These are phyloP conservation scores for Ogataea nakhonphanomensis DNA, from an alignment of 805 yeast genomes.

Conservation along the genomic window DNA sequence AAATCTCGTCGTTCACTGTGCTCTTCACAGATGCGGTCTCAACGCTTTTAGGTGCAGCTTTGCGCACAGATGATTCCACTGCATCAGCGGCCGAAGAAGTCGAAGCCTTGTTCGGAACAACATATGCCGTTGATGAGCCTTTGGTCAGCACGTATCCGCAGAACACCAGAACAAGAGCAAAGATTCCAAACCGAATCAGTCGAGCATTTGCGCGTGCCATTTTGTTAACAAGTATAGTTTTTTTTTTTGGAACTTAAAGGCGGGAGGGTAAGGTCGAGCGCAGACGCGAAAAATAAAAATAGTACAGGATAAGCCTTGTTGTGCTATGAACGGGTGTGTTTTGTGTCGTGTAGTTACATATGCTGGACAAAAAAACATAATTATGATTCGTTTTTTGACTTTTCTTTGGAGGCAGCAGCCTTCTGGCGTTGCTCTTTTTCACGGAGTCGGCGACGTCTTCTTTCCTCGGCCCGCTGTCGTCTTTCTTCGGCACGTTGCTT, in stretches of 20 bases:
- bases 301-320: constrained; percentile 1
- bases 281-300: not conserved
- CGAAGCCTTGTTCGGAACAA: constrained; percentile 8
- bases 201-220: constrained; percentile 50
- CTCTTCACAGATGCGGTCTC: not conserved
- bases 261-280: constrained; percentile 2
- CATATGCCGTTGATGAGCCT: constrained; percentile 39
- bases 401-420: not conserved
- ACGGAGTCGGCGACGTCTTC: constrained; percentile 19
- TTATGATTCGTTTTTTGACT: not conserved
- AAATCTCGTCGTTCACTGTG: constrained; percentile 8
- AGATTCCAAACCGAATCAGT: constrained; percentile 44
- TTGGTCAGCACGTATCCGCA: constrained; percentile 47
- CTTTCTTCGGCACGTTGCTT: constrained; percentile 22
- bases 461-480: constrained; percentile 23
- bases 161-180: constrained; percentile 42
- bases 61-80: too few species aligned
- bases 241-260: constrained; percentile 2
- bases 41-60: not conserved
- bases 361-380: not conserved
- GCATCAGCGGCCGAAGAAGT: constrained; percentile 1
- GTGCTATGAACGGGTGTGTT: not conserved
- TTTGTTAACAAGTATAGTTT: constrained; percentile 6
- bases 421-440: constrained; percentile 8
- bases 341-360: not conserved